Conservation (phyloP, 495 filamentous ascomycete species). For the Daldinia caldariorum region DNA sequence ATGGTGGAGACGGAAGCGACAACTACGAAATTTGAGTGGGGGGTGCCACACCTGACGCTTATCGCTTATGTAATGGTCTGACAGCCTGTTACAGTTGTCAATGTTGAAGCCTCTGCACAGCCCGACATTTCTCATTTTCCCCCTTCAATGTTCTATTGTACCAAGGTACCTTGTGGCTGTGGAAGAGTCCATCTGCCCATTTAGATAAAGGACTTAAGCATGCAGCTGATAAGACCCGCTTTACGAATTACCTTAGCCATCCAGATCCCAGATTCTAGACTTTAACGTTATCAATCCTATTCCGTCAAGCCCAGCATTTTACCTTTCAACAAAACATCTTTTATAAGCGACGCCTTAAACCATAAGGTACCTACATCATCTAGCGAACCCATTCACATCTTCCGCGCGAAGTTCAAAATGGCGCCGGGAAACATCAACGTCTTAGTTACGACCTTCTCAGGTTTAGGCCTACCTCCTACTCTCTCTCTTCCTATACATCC, state of each 20-base stretch:
- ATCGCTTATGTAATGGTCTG: background rate
- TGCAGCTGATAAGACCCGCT: background rate
- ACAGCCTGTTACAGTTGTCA: background rate
- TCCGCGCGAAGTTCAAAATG: slow-evolving; percentile 41
- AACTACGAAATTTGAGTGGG: slow-evolving; percentile 29
- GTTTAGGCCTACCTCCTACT: slow-evolving; percentile 81
- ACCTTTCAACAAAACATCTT: background rate
- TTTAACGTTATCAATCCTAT: background rate
- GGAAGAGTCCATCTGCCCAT: background rate
- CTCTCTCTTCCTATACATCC: slow-evolving; percentile 74
- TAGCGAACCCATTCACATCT: background rate
- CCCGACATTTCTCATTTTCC: no score
- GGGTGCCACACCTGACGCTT: background rate
- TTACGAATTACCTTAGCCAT: background rate
- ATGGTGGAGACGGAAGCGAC: slow-evolving; percentile 45
- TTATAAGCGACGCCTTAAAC: background rate
- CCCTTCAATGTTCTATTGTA: background rate
- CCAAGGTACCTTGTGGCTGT: background rate
- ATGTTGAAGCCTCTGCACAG: no score
- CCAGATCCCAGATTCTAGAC: background rate
- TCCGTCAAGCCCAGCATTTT: background rate
- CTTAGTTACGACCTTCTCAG: slow-evolving; percentile 82
- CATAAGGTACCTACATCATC: background rate
- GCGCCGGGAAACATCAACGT: slow-evolving; percentile 73
- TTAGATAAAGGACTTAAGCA: slow-evolving; percentile 1